Evolutionary conservation across 108 stramenopile genomes (phyloP).

Genomic region (Asterionellopsis glacialis): DNA sequence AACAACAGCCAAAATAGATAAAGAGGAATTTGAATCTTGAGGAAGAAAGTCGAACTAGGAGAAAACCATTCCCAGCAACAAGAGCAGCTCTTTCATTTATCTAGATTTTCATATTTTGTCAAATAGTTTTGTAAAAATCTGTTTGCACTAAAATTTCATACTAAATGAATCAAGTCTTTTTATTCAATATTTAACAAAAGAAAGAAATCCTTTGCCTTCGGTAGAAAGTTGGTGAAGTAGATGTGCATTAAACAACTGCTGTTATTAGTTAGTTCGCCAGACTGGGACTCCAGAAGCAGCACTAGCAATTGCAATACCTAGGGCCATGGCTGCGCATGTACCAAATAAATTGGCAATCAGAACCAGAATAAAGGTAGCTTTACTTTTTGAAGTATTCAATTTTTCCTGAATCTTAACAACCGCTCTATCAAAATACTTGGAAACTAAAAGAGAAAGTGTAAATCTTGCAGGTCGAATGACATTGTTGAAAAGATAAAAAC

Average conservation of each 20-base stretch:
- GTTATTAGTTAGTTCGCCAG: constrained; percentile 6
- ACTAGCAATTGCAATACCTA: constrained; percentile 53
- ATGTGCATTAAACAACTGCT: not conserved
- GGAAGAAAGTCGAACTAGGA: too few relatives aligned
- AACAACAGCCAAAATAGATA: too few relatives aligned
- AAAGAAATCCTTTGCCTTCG: too few relatives aligned
- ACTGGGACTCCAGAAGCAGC: constrained; percentile 63
- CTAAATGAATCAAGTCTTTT: too few relatives aligned
- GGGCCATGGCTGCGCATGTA: constrained; percentile 45
- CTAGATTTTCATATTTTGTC: too few relatives aligned
- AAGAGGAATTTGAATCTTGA: too few relatives aligned
- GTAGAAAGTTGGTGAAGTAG: too few relatives aligned
- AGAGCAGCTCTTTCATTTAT: too few relatives aligned
- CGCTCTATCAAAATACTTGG: constrained; percentile 59
- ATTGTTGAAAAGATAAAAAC: constrained; percentile 81
- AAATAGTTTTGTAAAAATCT: too few relatives aligned
- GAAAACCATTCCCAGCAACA: too few relatives aligned
- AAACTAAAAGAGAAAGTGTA: constrained; percentile 48
- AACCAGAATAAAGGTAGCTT: constrained; percentile 47
- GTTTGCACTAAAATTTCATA: too few relatives aligned
- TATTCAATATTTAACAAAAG: too few relatives aligned
- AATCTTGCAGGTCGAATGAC: constrained; percentile 77
- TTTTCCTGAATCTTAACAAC: constrained; percentile 40
- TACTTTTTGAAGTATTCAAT: constrained; percentile 29
- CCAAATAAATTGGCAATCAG: constrained; percentile 61